phyloP scores from a whole-genome alignment of 176 grass and related monocot species.

The Triticum monococcum region DNA sequence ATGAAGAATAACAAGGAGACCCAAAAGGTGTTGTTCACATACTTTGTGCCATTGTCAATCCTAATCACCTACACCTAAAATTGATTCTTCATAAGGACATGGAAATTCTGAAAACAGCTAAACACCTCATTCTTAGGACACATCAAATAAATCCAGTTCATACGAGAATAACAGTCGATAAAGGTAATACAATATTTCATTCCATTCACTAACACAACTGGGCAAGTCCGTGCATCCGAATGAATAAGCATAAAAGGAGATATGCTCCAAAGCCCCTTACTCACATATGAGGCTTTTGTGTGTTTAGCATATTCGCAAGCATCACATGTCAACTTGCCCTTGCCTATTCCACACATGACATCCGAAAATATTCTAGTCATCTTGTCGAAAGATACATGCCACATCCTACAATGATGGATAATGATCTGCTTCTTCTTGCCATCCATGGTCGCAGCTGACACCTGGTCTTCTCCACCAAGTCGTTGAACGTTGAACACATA shows the following conservation, averaged over 20 bases:
- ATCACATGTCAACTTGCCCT: neutral
- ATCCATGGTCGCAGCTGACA: neutral
- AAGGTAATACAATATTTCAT: neutral
- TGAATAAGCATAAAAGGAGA: neutral
- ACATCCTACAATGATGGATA: neutral
- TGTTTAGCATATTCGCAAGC: neutral
- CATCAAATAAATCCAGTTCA: too few relatives aligned
- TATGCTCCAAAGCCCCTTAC: neutral
- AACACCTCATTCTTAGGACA: neutral
- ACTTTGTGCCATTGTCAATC: neutral
- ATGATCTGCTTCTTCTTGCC: neutral
- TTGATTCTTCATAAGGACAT: neutral
- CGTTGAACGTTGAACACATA: too few relatives aligned
- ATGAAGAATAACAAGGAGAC: neutral
- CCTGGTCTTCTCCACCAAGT: too few relatives aligned
- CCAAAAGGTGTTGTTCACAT: neutral
- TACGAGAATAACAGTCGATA: too few relatives aligned
- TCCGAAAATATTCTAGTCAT: neutral
- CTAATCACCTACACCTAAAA: neutral
- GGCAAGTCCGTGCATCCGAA: neutral
- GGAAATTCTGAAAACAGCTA: neutral
- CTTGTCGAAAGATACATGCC: constrained; percentile 4
- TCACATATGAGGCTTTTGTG: neutral
- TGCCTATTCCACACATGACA: neutral
- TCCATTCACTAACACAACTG: neutral